Percentiles rank a stretch among this genome's conserved stretches.
Evolutionary conservation across 345 rosid genomes (phyloP).

Genomic region (Gossypium rotundifolium): DNA sequence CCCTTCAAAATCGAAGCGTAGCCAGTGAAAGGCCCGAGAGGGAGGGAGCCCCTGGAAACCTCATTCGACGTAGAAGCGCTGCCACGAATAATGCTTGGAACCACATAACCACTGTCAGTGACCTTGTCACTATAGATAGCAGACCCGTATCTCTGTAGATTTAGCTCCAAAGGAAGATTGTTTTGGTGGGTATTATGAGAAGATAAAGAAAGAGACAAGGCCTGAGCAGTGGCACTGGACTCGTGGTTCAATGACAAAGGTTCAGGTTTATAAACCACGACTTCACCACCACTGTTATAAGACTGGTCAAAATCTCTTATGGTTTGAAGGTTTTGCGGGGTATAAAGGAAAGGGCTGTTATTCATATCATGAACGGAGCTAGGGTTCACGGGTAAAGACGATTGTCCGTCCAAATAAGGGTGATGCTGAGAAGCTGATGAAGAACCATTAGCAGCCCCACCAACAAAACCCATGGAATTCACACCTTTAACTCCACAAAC

Average conservation of each 20-base stretch:
- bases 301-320: constrained; percentile 41
- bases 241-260: constrained; percentile 27
- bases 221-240: constrained; percentile 25
- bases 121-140: constrained; percentile 19
- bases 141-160: constrained; percentile 42
- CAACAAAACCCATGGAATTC: constrained; percentile 41
- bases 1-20: constrained; percentile 73
- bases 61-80: constrained; percentile 35
- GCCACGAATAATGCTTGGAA: constrained; percentile 30
- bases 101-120: constrained; percentile 25
- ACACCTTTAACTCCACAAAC: constrained; percentile 29
- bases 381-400: constrained; percentile 40
- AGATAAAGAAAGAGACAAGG: constrained; percentile 62
- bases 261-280: constrained; percentile 47
- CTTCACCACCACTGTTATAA: constrained; percentile 32
- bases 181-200: constrained; percentile 40
- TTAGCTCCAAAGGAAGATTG: constrained; percentile 43
- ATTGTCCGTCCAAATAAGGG: constrained; percentile 44
- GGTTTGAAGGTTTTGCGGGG: constrained; percentile 41
- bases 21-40: constrained; percentile 75
- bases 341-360: constrained; percentile 41
- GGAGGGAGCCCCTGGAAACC: constrained; percentile 47
- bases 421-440: constrained; percentile 28
- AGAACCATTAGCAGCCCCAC: constrained; percentile 26
- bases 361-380: constrained; percentile 37